Conservation (phyloP, 768 basidiomycete species). For the Russula griseocarnosa region DNA sequence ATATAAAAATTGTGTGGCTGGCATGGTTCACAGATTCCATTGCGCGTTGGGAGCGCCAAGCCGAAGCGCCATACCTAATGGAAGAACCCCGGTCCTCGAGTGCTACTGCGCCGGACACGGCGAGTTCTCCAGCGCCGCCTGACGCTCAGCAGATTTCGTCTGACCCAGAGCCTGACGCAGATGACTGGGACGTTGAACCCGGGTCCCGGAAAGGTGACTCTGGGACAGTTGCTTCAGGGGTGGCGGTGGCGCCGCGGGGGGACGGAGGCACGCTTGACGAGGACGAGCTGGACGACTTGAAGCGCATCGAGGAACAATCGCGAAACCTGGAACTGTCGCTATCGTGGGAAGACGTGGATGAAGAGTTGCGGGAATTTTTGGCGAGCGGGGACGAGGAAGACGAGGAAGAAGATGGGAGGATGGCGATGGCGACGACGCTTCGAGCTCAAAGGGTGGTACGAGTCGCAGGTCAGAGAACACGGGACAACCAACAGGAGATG, state of each 20-base stretch:
- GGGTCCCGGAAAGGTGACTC: slow-evolving; percentile 29
- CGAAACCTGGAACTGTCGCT: slow-evolving; percentile 20
- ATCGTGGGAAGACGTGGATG: slow-evolving; percentile 26
- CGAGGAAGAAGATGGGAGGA: slow-evolving; percentile 37
- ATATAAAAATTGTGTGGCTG: slow-evolving; percentile 80
- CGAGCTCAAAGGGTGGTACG: slow-evolving; percentile 4
- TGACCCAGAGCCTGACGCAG: slow-evolving; percentile 60
- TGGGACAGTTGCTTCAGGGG: slow-evolving; percentile 20
- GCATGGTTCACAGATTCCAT: slow-evolving; percentile 88
- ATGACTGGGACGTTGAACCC: slow-evolving; percentile 59
- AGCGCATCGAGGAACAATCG: slow-evolving; percentile 21
- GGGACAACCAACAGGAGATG: slow-evolving; percentile 44
- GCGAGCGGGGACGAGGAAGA: slow-evolving; percentile 31
- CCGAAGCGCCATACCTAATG: slow-evolving; percentile 73
- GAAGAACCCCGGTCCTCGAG: slow-evolving; percentile 44
- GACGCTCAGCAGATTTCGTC: slow-evolving; percentile 55
- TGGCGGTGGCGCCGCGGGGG: slow-evolving; percentile 22
- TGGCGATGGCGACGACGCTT: slow-evolving; percentile 36
- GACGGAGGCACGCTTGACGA: slow-evolving; percentile 9
- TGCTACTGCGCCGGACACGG: slow-evolving; percentile 39
- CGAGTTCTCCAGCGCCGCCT: slow-evolving; percentile 42
- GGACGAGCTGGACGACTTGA: slow-evolving; percentile 29
- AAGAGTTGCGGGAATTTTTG: slow-evolving; percentile 25
- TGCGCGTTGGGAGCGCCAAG: slow-evolving; percentile 80
- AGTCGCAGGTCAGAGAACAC: slow-evolving; percentile 29